Percentiles rank a stretch among this genome's conserved stretches.
phyloP scores from a whole-genome alignment of 306 rosid genomes.

The Inga leiocalycina region DNA sequence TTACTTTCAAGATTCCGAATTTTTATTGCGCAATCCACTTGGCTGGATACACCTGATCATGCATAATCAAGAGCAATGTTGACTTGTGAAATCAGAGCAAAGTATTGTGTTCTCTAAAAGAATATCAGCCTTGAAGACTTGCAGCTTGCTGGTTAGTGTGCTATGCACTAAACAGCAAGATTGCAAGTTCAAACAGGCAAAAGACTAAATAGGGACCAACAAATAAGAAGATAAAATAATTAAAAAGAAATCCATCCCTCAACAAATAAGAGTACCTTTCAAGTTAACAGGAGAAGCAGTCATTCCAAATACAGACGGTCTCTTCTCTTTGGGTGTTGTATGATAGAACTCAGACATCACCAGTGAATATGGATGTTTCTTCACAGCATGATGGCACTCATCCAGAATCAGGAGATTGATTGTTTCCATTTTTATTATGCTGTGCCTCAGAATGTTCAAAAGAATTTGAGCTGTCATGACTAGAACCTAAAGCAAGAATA shows the following conservation, averaged over 20 bases:
- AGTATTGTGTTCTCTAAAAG: slow-evolving; percentile 13
- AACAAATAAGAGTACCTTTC: slow-evolving; percentile 62
- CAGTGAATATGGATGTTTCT: slow-evolving; percentile 96
- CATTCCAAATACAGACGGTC: slow-evolving; percentile 97
- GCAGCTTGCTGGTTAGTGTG: background rate
- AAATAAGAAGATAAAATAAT: slow-evolving; percentile 10
- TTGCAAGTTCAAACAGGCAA: background rate
- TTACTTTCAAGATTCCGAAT: slow-evolving; percentile 98
- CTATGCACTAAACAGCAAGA: background rate
- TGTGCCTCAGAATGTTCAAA: slow-evolving; percentile 96
- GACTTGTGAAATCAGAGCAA: slow-evolving; percentile 15
- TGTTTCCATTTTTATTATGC: slow-evolving; percentile 92
- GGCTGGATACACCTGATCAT: slow-evolving; percentile 94
- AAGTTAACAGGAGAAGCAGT: slow-evolving; percentile 98
- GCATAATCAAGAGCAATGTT: slow-evolving; percentile 33
- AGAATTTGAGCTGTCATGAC: slow-evolving; percentile 99
- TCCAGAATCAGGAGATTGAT: slow-evolving; percentile 90
- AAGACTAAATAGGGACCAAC: background rate
- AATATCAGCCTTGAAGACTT: background rate
- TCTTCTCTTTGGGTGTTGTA: slow-evolving; percentile 82
- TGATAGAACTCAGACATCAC: slow-evolving; percentile 99
- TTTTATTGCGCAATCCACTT: slow-evolving; percentile 96
- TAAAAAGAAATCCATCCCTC: slow-evolving; percentile 10
- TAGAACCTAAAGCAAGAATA: slow-evolving; percentile 71
- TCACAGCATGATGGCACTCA: slow-evolving; percentile 99